phyloP scores from a whole-genome alignment of 1,284 basidiomycete genomes.

The Puccinia brachypodii region DNA sequence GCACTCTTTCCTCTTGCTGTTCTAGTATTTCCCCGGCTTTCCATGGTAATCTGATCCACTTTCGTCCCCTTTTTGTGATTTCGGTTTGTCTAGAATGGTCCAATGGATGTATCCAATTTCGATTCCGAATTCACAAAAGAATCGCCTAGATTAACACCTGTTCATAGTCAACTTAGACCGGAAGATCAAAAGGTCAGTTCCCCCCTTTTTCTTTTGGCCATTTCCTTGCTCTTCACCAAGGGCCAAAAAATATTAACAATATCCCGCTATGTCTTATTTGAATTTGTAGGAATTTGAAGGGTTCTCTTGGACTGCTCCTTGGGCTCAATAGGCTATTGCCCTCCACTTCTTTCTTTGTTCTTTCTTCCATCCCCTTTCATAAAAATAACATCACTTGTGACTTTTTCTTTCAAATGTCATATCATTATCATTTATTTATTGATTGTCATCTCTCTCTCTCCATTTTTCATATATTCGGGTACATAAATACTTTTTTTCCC shows the following conservation, averaged over 20 bases:
- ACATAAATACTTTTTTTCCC: too few species aligned
- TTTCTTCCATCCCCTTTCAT: background rate
- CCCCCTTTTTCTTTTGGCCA: conserved; percentile 52
- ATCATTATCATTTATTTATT: too few species aligned
- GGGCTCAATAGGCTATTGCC: conserved; percentile 25
- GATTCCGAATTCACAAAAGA: conserved; percentile 96
- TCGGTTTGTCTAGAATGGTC: conserved; percentile 48
- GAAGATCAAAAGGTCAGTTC: conserved; percentile 72
- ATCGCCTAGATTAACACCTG: conserved; percentile 94
- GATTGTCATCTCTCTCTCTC: too few species aligned
- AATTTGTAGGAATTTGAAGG: conserved; percentile 74
- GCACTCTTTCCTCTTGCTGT: conserved; percentile 55
- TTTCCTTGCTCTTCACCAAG: background rate
- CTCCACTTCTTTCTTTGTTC: background rate
- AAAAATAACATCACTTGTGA: background rate
- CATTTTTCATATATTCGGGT: too few species aligned
- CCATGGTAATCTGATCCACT: background rate
- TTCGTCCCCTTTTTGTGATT: background rate
- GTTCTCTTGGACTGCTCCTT: conserved; percentile 70
- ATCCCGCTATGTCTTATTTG: background rate
- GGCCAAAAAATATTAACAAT: background rate
- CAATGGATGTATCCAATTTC: conserved; percentile 71
- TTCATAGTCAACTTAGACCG: conserved; percentile 88
- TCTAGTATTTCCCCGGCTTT: background rate
- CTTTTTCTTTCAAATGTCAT: background rate